A percentile compares a stretch with the other conserved stretches of the same genome.
phyloP scores from a whole-genome alignment of 257 asterid species.

The Przewalskia tangutica region DNA sequence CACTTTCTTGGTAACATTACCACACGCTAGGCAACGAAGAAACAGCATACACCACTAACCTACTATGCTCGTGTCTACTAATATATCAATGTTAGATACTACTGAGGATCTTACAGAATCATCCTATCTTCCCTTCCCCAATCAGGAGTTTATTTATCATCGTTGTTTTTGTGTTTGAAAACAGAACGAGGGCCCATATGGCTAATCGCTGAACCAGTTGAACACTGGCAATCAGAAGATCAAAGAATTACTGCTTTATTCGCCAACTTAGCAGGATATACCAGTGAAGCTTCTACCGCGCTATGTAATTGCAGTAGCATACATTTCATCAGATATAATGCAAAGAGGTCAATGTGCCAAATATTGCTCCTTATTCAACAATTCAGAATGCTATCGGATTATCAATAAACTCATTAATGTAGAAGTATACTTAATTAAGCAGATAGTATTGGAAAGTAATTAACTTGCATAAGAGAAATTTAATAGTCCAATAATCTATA shows the following conservation, averaged over 20 bases:
- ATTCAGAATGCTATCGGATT: neutral
- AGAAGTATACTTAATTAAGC: neutral
- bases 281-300: neutral
- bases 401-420: neutral
- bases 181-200: neutral
- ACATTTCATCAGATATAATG: neutral
- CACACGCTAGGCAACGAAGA: neutral
- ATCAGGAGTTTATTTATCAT: neutral
- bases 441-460: neutral
- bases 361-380: neutral
- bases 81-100: neutral
- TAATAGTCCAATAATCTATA: neutral
- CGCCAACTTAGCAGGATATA: neutral
- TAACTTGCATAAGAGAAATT: neutral
- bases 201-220: too few species aligned
- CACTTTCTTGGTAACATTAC: neutral
- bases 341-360: neutral
- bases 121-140: neutral
- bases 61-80: neutral
- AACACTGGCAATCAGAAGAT: neutral
- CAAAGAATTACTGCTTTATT: neutral
- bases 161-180: neutral
- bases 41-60: neutral
- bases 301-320: neutral
- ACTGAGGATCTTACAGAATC: slow-evolving; percentile 1